Conservation (phyloP, 1,284 basidiomycete species). For the Phellopilus nigrolimitatus region DNA sequence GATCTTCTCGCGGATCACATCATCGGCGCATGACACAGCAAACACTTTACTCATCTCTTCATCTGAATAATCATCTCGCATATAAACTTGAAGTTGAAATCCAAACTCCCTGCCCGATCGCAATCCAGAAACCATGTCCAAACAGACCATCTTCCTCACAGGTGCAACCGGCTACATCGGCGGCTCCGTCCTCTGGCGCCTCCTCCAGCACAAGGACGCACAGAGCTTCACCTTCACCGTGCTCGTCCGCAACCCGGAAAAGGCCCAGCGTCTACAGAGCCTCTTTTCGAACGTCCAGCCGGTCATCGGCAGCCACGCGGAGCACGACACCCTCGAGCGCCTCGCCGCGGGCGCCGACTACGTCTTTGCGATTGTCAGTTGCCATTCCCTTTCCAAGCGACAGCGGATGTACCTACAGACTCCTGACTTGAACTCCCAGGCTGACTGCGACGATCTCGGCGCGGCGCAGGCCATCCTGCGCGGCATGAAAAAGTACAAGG, state of each 20-base stretch:
- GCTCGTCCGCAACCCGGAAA: constrained; percentile 37
- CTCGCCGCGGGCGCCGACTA: constrained; percentile 31
- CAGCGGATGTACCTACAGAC: too few species aligned
- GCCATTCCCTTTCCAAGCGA: background rate
- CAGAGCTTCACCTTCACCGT: constrained; percentile 35
- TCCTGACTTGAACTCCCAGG: constrained; percentile 32
- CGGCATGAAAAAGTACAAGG: constrained; percentile 40
- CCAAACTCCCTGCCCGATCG: background rate
- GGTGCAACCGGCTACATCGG: constrained; percentile 34
- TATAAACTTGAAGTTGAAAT: background rate
- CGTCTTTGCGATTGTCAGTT: constrained; percentile 32
- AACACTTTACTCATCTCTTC: too few species aligned
- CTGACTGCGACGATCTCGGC: constrained; percentile 37
- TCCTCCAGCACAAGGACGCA: constrained; percentile 35
- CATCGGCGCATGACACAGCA: too few species aligned
- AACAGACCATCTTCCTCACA: constrained; percentile 15
- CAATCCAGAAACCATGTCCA: constrained; percentile 4
- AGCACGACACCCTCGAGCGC: constrained; percentile 30
- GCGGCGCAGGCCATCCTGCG: constrained; percentile 39
- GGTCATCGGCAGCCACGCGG: constrained; percentile 37
- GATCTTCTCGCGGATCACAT: too few species aligned
- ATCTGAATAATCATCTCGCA: too few species aligned
- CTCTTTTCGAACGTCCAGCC: constrained; percentile 33
- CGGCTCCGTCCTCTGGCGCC: constrained; percentile 36
- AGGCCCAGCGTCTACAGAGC: constrained; percentile 34